Percentiles rank a stretch among this genome's conserved stretches.
Evolutionary conservation across 2,329 filamentous ascomycete genomes (phyloP).

Genomic region (Arthrobotrys conoides): DNA sequence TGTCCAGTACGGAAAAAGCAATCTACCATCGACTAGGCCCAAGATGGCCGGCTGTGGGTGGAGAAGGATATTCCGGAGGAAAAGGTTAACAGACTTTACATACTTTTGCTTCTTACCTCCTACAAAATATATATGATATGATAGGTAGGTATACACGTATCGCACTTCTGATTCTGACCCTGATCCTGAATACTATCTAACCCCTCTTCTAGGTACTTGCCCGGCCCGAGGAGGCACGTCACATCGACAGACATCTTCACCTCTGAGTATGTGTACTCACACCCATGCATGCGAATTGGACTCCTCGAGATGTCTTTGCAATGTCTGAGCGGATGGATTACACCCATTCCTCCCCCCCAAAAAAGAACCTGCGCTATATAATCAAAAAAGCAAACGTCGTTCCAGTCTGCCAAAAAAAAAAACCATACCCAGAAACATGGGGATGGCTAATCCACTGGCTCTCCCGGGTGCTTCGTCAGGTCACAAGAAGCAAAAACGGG

Average conservation of each 20-base stretch:
- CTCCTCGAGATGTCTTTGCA: background rate
- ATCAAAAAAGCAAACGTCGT: conserved; percentile 30
- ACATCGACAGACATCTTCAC: background rate
- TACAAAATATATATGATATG: too few relatives aligned
- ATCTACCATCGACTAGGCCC: conserved; percentile 50
- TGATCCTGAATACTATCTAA: background rate
- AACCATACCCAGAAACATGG: conserved; percentile 55
- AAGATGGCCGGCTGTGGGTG: conserved; percentile 24
- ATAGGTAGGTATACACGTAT: too few relatives aligned
- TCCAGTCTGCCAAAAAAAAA: conserved; percentile 29
- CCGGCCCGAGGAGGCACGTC: background rate
- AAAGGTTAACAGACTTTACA: too few relatives aligned
- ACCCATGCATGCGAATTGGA: conserved; percentile 2
- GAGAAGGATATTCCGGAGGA: conserved; percentile 44
- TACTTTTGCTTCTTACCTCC: too few relatives aligned
- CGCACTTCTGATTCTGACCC: background rate
- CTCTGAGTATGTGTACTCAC: too few relatives aligned
- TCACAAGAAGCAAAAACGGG: conserved; percentile 32
- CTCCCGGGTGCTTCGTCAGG: conserved; percentile 42
- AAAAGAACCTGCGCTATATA: conserved; percentile 16
- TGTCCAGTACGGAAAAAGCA: conserved; percentile 54
- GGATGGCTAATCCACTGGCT: conserved; percentile 42
- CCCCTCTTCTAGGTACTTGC: background rate
- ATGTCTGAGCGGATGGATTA: conserved; percentile 17
- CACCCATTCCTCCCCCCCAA: background rate